Percentiles rank a stretch among this genome's conserved stretches.
Conservation (phyloP, 2,329 filamentous ascomycete species). For the Penicillium sp. region DNA sequence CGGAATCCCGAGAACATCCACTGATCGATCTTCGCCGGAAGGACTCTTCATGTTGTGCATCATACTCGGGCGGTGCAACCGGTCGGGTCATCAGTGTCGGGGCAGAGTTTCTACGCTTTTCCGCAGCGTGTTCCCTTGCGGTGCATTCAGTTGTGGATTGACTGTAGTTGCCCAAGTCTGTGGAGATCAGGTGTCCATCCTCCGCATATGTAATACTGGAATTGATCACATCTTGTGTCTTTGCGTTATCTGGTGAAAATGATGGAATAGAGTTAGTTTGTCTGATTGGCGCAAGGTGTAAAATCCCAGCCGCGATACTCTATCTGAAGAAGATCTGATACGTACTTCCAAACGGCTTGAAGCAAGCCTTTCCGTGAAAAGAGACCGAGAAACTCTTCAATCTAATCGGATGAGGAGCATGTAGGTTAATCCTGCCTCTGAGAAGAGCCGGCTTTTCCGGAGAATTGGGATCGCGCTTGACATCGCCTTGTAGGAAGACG, state of each 20-base stretch:
- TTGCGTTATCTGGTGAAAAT: not conserved
- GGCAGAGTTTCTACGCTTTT: not conserved
- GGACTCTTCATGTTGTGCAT: not conserved
- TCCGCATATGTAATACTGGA: not conserved
- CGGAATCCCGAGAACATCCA: not conserved
- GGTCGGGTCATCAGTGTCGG: not conserved
- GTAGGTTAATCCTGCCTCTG: not conserved
- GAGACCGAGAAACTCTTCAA: not conserved
- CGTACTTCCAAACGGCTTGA: not conserved
- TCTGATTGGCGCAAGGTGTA: not conserved
- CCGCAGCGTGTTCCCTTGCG: not conserved
- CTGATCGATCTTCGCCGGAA: too few relatives aligned
- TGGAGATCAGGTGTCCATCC: not conserved
- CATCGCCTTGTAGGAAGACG: not conserved
- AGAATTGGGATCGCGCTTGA: not conserved
- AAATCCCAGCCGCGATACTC: not conserved
- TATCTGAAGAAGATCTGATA: too few relatives aligned
- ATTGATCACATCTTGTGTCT: not conserved
- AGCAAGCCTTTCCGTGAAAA: not conserved
- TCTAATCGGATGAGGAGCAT: not conserved
- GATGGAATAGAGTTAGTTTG: too few relatives aligned
- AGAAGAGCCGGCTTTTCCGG: not conserved
- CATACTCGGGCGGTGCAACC: not conserved
- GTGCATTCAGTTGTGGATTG: not conserved
- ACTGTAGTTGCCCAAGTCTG: not conserved